Evolutionary conservation across 495 filamentous ascomycete genomes (phyloP).

Genomic region (Xylaria venustula): DNA sequence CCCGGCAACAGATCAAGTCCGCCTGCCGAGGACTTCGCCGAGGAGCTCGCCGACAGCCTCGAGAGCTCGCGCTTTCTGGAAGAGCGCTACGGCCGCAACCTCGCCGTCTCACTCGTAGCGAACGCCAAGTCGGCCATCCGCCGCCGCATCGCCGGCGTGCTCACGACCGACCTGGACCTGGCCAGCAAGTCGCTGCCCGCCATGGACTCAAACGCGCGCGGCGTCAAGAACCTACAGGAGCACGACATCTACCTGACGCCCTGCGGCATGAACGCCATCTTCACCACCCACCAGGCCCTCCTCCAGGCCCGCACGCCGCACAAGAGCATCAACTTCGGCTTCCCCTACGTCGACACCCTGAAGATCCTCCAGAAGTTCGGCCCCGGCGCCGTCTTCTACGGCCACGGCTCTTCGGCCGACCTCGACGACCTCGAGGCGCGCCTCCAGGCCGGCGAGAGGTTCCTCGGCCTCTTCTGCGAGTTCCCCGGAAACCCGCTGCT

Average conservation of each 20-base stretch:
- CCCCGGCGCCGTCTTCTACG: constrained; percentile 87
- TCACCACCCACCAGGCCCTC: constrained; percentile 75
- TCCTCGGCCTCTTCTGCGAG: constrained; percentile 87
- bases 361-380: constrained; percentile 96
- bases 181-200: constrained; percentile 31
- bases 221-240: constrained; percentile 72
- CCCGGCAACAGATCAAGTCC: too few relatives aligned
- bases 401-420: constrained; percentile 75
- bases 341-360: constrained; percentile 94
- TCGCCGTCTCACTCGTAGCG: constrained; percentile 70
- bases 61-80: constrained; percentile 84
- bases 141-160: constrained; percentile 81
- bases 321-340: constrained; percentile 76
- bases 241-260: constrained; percentile 88
- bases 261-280: constrained; percentile 92
- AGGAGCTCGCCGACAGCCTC: constrained; percentile 39
- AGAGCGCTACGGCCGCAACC: constrained; percentile 90
- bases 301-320: constrained; percentile 56
- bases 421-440: constrained; percentile 80
- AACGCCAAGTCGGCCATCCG: constrained; percentile 85
- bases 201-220: constrained; percentile 46
- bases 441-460: constrained; percentile 70
- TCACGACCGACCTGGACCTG: constrained; percentile 71
- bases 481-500: constrained; percentile 92
- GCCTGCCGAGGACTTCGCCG: too few relatives aligned